Evolutionary conservation across 2,329 filamentous ascomycete species (phyloP), one percentile per base, ranked within the genome.

Genomic region (Pseudogymnoascus sp.): DNA sequence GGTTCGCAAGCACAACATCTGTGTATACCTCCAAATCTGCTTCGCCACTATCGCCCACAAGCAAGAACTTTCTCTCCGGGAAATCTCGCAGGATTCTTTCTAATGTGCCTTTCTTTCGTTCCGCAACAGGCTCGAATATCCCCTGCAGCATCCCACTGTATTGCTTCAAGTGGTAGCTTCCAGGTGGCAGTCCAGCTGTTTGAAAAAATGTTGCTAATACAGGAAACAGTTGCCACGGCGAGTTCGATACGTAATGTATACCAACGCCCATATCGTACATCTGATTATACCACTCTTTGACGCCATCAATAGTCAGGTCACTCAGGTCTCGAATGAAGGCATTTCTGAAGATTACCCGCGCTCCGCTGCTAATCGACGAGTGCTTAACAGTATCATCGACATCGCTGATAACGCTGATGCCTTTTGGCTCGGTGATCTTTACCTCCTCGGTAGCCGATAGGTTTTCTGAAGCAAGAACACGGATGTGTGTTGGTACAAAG

Each of bases 161-260:
- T 66, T 96, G 91, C 73, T 99, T 99, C 66, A 99, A 74, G 71
- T 99, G 95, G 66, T 97, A 89, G 0, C 93, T 97, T 0, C 94
- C 95, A 0, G 83, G 83, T 0, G 94, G 94, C 1, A 99, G 77
- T 1, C 89, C 89, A 6, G 89, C 89, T 39, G 88, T 75, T 65
- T 86, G 85, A 72, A 97, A 96, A 72, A 89, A 99, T 60, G 84
- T 90, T 4, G 90, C 88, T 9, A 99, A 77, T 2, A 97, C 85
- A 0, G 94, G 94, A 68, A 90, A 99, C 6, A 99, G 81, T 72
- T 99, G 95, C 95, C 95, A 99, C 0, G 94, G 94, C 58, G 93
- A 96, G 74, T 99, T 99, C n/a, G 94, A 99, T 66, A 96, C 95
- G 73, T 99, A 99, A 71, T 99, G 95, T 59, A 99, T 82, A 68